phyloP scores from a whole-genome alignment of 495 filamentous ascomycete genomes.

The Aspergillus biplanus region DNA sequence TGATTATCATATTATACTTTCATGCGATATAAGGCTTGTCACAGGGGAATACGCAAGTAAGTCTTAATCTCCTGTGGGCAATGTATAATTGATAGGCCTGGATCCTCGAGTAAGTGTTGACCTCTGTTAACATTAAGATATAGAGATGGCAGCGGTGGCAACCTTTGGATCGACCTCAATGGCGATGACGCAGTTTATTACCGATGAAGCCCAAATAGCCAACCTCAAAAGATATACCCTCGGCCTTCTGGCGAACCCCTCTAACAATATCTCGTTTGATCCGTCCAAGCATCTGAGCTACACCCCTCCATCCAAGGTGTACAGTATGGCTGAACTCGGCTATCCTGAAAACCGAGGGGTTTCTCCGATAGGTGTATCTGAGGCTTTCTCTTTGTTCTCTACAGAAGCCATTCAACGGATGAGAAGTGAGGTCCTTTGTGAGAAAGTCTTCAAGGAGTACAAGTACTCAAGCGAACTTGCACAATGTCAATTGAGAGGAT shows the following conservation, averaged over 20 bases:
- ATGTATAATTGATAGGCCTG: too few relatives aligned
- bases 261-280: conserved; percentile 44
- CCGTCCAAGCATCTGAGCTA: conserved; percentile 60
- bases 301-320: conserved; percentile 50
- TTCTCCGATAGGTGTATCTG: conserved; percentile 69
- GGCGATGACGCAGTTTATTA: conserved; percentile 9
- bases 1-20: not conserved
- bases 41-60: not conserved
- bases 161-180: conserved; percentile 19
- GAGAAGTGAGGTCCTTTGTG: conserved; percentile 65
- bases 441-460: conserved; percentile 67
- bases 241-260: not conserved
- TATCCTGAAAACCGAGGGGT: conserved; percentile 59
- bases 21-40: not conserved
- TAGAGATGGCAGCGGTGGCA: conserved; percentile 24
- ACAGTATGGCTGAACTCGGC: conserved; percentile 65
- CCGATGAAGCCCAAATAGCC: conserved; percentile 10
- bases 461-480: conserved; percentile 66
- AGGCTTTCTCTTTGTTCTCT: conserved; percentile 75
- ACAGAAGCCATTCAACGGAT: conserved; percentile 66
- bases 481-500: conserved; percentile 69
- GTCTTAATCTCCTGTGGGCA: not conserved
- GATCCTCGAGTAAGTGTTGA: too few relatives aligned
- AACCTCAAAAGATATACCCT: conserved; percentile 9
- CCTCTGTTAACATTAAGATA: not conserved